Percentiles rank a stretch among this genome's conserved stretches.
Evolutionary conservation across 2,329 filamentous ascomycete genomes (phyloP).

Genomic region (Alternaria ethzedia): DNA sequence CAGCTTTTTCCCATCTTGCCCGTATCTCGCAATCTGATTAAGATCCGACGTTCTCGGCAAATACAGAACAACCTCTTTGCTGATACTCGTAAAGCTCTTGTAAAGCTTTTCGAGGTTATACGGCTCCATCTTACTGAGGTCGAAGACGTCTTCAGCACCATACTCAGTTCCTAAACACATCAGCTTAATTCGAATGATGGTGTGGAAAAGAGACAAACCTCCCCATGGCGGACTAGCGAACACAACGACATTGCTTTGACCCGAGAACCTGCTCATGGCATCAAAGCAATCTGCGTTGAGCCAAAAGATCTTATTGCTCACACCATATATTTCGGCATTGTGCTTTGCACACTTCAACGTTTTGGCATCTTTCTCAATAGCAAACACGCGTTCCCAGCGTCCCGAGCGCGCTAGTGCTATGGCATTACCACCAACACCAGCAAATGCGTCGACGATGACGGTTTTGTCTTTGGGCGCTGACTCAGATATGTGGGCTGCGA

Average conservation of each 20-base stretch:
- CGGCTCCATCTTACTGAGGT: slow-evolving; percentile 85
- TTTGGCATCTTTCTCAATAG: slow-evolving; percentile 81
- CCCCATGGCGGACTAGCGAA: slow-evolving; percentile 79
- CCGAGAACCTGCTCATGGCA: slow-evolving; percentile 63
- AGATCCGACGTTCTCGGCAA: slow-evolving; percentile 68
- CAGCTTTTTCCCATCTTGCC: slow-evolving; percentile 39
- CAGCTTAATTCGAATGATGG: background rate
- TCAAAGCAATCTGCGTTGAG: slow-evolving; percentile 87
- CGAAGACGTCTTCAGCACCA: slow-evolving; percentile 73
- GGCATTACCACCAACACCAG: slow-evolving; percentile 88
- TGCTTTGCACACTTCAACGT: slow-evolving; percentile 89
- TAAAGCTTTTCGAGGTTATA: slow-evolving; percentile 66
- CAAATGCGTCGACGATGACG: slow-evolving; percentile 85
- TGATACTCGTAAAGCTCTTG: slow-evolving; percentile 44
- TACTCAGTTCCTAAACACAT: slow-evolving; percentile 64
- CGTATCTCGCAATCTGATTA: slow-evolving; percentile 47
- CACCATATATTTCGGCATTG: slow-evolving; percentile 86
- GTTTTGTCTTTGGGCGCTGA: slow-evolving; percentile 62
- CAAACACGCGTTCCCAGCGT: slow-evolving; percentile 83
- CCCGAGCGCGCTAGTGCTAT: slow-evolving; percentile 89
- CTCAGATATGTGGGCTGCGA: slow-evolving; percentile 73
- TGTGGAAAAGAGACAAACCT: slow-evolving; percentile 55
- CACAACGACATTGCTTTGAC: slow-evolving; percentile 63
- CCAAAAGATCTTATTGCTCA: slow-evolving; percentile 80
- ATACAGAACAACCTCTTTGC: slow-evolving; percentile 72